Evolutionary conservation across 495 filamentous ascomycete species (phyloP), one percentile per base, ranked within the genome.

Genomic region (Talaromyces stipitatus): DNA sequence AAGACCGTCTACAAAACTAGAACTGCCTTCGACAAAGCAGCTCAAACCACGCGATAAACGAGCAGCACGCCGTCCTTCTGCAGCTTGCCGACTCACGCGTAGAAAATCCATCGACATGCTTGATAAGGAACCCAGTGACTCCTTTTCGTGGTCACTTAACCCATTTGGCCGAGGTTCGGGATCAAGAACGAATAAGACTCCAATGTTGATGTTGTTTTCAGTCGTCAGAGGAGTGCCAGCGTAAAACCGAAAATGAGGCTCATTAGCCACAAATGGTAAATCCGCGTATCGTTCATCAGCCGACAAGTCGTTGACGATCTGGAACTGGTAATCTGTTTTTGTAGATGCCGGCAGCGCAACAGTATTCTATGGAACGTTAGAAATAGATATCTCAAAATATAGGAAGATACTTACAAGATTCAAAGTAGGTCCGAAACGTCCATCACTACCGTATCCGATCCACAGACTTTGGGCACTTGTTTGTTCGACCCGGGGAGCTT

Each of bases 151-250:
- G 1, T 63, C 22, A 0, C 57, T 64, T 41, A 81, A 55, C 2
- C 63, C 64, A 43, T 73, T 58, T 4, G 18, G 45, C 3, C 73
- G 76, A 1, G 72, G 71, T 5, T 67, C 65, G 7, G 56, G 68
- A 62, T 90, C 87, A 4, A 89, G 62, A 11, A 90, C 73, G 54
- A 85, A 88, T 47, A 89, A 75, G 16, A 81, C 85, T 23, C 88
- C 88, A 60, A 92, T 85, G 24, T 85, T 84, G 62, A 89, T 81
- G 9, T 83, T 85, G 10, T 76, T 78, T 4, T 80, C 82, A 0
- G 85, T 88, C 4, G 85, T 79, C 24, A 92, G 76, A 2, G 74
- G 72, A 0, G 76, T 78, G 48, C 78, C 78, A 7, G 77, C 78
- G 47, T 73, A 79, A 55, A 76, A 81, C 48, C 63, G 70, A 50